phyloP scores from a whole-genome alignment of 2,329 filamentous ascomycete species.

The Penicillium corylophilum region DNA sequence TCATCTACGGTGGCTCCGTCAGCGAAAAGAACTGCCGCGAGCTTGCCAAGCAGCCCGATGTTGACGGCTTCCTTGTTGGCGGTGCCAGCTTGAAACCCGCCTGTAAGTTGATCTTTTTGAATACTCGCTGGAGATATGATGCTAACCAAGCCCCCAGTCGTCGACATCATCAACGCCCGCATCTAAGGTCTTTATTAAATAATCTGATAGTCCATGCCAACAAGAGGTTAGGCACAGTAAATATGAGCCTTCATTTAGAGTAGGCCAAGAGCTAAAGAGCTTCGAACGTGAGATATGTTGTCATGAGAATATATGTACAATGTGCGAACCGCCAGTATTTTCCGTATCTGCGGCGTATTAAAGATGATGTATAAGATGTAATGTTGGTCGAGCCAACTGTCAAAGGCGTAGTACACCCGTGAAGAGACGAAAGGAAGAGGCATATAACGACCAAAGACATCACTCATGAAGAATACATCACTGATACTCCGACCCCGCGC shows the following conservation, averaged over 20 bases:
- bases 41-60: constrained; percentile 86
- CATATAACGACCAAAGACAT: not conserved
- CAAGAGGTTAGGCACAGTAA: constrained; percentile 6
- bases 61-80: constrained; percentile 96
- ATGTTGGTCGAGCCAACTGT: not conserved
- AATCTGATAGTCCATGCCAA: constrained; percentile 16
- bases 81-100: constrained; percentile 96
- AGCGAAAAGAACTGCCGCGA: constrained; percentile 98
- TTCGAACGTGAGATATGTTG: constrained; percentile 25
- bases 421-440: not conserved
- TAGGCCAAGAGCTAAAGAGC: constrained; percentile 11
- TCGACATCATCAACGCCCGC: constrained; percentile 68
- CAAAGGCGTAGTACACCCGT: not conserved
- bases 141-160: constrained; percentile 44
- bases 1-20: constrained; percentile 95
- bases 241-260: constrained; percentile 8
- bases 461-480: constrained; percentile 42
- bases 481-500: constrained; percentile 43
- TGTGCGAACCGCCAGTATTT: constrained; percentile 15
- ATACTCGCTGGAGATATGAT: constrained; percentile 1
- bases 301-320: constrained; percentile 30
- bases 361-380: not conserved
- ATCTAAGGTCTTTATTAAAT: constrained; percentile 35
- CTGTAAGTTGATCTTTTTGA: constrained; percentile 57
- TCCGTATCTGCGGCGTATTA: constrained; percentile 12